A percentile compares a stretch with the other conserved stretches of the same genome.
Conservation (phyloP, 345 rosid species). For the Corymbia maculata region DNA sequence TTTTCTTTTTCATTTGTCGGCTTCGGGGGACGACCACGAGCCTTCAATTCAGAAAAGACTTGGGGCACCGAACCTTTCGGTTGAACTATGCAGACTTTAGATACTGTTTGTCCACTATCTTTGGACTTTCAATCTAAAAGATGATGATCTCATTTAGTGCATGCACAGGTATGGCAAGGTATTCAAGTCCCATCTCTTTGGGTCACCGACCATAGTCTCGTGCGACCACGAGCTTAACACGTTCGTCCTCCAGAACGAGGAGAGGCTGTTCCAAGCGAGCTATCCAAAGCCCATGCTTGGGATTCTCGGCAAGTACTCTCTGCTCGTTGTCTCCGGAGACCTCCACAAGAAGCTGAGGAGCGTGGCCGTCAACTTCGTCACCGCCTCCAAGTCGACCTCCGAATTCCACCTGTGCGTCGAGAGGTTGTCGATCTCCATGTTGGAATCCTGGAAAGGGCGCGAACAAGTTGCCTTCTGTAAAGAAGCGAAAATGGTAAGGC, state of each 20-base stretch:
- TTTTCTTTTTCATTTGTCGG: neutral
- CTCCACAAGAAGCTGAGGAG: slow-evolving; percentile 64
- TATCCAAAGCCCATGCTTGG: slow-evolving; percentile 75
- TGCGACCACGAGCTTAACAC: slow-evolving; percentile 72
- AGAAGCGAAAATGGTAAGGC: slow-evolving; percentile 45
- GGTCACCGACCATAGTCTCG: slow-evolving; percentile 72
- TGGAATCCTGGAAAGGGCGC: slow-evolving; percentile 53
- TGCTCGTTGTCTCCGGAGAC: slow-evolving; percentile 50
- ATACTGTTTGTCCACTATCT: neutral
- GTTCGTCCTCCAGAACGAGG: slow-evolving; percentile 83
- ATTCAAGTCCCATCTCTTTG: slow-evolving; percentile 74
- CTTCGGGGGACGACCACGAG: neutral
- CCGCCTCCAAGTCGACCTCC: slow-evolving; percentile 34
- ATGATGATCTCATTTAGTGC: neutral
- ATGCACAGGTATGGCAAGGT: slow-evolving; percentile 57
- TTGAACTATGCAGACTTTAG: neutral
- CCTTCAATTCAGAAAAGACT: neutral
- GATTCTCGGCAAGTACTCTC: slow-evolving; percentile 60
- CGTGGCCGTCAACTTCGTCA: slow-evolving; percentile 39
- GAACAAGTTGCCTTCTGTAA: slow-evolving; percentile 37
- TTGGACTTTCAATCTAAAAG: neutral
- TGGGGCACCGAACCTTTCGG: neutral
- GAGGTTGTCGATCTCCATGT: slow-evolving; percentile 36
- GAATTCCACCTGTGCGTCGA: slow-evolving; percentile 35
- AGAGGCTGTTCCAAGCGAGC: slow-evolving; percentile 47